Conservation (phyloP, 2,329 filamentous ascomycete genomes). For the Neurospora sp. region DNA sequence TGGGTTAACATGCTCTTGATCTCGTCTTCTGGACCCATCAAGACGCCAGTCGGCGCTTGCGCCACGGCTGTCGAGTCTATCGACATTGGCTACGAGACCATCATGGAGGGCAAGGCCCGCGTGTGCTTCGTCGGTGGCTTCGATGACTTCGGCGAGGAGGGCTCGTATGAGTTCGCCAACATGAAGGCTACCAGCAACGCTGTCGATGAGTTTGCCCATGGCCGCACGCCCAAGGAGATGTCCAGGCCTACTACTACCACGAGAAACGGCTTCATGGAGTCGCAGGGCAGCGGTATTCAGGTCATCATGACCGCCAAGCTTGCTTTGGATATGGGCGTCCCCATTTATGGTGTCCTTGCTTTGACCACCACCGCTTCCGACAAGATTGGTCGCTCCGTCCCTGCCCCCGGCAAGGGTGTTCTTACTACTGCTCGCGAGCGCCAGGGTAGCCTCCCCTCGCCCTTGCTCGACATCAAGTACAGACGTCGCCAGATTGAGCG, state of each 20-base stretch:
- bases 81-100: conserved; percentile 96
- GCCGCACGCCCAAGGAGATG: conserved; percentile 94
- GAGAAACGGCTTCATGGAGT: conserved; percentile 98
- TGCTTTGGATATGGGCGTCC: conserved; percentile 95
- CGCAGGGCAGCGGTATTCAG: conserved; percentile 96
- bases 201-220: conserved; percentile 90
- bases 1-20: conserved; percentile 99
- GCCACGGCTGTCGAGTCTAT: conserved; percentile 95
- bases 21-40: conserved; percentile 95
- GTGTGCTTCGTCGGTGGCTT: conserved; percentile 98
- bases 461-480: conserved; percentile 95
- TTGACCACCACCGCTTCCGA: conserved; percentile 94
- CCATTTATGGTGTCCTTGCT: conserved; percentile 89
- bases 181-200: conserved; percentile 99
- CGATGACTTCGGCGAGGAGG: conserved; percentile 98
- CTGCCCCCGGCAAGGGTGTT: conserved; percentile 92
- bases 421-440: conserved; percentile 90
- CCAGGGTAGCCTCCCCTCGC: conserved; percentile 85
- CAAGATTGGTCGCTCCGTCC: conserved; percentile 97
- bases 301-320: conserved; percentile 97
- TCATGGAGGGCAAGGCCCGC: conserved; percentile 94
- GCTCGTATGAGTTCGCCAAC: conserved; percentile 98
- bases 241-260: conserved; percentile 95
- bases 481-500: conserved; percentile 89
- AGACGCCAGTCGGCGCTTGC: conserved; percentile 95